phyloP scores from a whole-genome alignment of 148 eudicot species.

The Euryodendron excelsum region DNA sequence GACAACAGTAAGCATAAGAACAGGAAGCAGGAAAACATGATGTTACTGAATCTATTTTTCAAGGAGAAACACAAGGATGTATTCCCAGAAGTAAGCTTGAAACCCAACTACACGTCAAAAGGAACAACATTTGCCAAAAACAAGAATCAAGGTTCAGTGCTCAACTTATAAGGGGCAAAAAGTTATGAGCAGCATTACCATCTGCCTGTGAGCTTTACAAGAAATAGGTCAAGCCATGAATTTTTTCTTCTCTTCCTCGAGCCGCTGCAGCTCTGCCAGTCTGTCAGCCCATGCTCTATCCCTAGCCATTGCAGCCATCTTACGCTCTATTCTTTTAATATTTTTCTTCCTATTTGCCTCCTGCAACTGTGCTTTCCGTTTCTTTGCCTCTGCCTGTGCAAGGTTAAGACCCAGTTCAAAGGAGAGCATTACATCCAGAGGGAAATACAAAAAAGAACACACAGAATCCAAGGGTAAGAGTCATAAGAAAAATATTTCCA shows the following conservation, averaged over 20 bases:
- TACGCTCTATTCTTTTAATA: constrained; percentile 71
- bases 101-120: background rate
- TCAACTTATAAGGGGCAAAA: background rate
- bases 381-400: constrained; percentile 76
- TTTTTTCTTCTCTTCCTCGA: constrained; percentile 69
- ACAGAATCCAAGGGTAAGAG: background rate
- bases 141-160: background rate
- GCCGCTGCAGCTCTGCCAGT: constrained; percentile 68
- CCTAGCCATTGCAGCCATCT: constrained; percentile 98
- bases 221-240: constrained; percentile 23
- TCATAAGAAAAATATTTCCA: background rate
- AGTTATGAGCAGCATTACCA: background rate
- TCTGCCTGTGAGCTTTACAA: background rate
- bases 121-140: background rate
- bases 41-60: background rate
- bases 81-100: background rate
- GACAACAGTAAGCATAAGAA: too few species aligned
- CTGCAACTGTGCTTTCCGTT: constrained; percentile 72
- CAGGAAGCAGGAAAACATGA: too few species aligned
- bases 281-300: constrained; percentile 91
- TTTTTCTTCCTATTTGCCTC: constrained; percentile 76
- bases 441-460: too few species aligned
- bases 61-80: background rate
- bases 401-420: constrained; percentile 14
- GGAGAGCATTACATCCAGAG: background rate